These are phyloP conservation scores for Forsythia suspensa DNA, from an alignment of 257 asterid species.

Conservation along the genomic window DNA sequence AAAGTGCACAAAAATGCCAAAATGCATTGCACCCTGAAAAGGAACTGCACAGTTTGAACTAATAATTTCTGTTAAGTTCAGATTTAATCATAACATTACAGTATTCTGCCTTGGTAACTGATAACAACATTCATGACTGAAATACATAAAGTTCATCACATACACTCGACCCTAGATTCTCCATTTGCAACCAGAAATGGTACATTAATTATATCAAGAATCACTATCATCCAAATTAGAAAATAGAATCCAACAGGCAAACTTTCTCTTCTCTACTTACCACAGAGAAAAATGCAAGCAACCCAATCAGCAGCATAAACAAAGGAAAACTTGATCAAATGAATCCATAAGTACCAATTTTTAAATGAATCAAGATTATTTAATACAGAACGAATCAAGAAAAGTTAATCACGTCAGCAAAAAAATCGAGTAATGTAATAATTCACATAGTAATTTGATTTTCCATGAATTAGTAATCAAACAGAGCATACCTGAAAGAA, in stretches of 20 bases:
- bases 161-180: not conserved
- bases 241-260: constrained; percentile 5
- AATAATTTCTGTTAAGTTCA: constrained; percentile 1
- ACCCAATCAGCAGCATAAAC: constrained; percentile 6
- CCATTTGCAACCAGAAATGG: not conserved
- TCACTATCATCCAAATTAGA: not conserved
- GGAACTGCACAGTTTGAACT: not conserved
- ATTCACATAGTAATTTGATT: not conserved
- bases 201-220: constrained; percentile 12
- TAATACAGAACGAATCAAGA: constrained; percentile 13
- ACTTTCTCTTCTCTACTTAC: not conserved
- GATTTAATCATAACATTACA: not conserved
- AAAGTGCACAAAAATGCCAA: not conserved
- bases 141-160: not conserved
- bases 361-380: constrained; percentile 16
- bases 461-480: constrained; percentile 19
- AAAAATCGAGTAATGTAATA: not conserved
- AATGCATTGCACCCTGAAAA: constrained; percentile 1
- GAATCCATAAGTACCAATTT: not conserved
- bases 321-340: constrained; percentile 1
- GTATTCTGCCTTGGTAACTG: not conserved
- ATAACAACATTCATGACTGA: not conserved
- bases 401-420: not conserved
- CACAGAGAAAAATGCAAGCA: not conserved
- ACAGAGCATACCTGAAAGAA: constrained; percentile 35